phyloP scores from a whole-genome alignment of 192 early-diverging fungal species.

The Coemansia reversa region DNA sequence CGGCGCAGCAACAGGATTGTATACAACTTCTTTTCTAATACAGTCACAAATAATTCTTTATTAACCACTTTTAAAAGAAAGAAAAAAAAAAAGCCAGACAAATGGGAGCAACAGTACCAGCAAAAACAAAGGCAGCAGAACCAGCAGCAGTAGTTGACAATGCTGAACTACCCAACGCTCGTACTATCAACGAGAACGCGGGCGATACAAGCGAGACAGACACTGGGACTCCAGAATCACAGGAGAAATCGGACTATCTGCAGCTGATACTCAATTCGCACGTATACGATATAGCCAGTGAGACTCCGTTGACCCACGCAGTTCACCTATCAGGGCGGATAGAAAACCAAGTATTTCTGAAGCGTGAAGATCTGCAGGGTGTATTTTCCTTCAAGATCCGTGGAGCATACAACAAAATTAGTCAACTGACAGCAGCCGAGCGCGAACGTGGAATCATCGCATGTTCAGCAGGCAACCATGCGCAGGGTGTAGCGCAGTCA shows the following conservation, averaged over 20 bases:
- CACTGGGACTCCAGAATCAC: conserved; percentile 1
- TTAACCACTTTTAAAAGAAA: too few relatives aligned
- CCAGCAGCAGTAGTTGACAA: too few relatives aligned
- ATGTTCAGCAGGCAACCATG: conserved; percentile 98
- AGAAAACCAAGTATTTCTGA: conserved; percentile 73
- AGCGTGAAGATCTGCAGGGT: conserved; percentile 95
- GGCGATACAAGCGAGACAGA: conserved; percentile 22
- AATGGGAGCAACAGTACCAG: not conserved
- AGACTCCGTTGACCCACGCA: conserved; percentile 86
- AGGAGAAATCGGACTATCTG: conserved; percentile 81
- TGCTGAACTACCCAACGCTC: conserved; percentile 41
- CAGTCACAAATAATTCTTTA: too few relatives aligned
- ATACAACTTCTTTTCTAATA: too few relatives aligned
- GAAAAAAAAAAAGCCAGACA: not conserved
- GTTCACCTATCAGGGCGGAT: conserved; percentile 75
- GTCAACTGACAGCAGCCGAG: conserved; percentile 77
- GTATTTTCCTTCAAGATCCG: conserved; percentile 99
- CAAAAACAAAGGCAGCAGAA: too few relatives aligned
- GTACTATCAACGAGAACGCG: conserved; percentile 50
- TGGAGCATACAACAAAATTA: conserved; percentile 94
- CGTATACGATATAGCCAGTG: conserved; percentile 91
- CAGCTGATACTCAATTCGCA: conserved; percentile 89
- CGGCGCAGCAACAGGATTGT: too few relatives aligned
- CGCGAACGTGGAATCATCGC: conserved; percentile 85
- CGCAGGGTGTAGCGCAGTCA: conserved; percentile 93